Percentiles rank a stretch among this genome's conserved stretches.
Conservation (phyloP, 495 filamentous ascomycete genomes). For the Trypethelium eluteriae region DNA sequence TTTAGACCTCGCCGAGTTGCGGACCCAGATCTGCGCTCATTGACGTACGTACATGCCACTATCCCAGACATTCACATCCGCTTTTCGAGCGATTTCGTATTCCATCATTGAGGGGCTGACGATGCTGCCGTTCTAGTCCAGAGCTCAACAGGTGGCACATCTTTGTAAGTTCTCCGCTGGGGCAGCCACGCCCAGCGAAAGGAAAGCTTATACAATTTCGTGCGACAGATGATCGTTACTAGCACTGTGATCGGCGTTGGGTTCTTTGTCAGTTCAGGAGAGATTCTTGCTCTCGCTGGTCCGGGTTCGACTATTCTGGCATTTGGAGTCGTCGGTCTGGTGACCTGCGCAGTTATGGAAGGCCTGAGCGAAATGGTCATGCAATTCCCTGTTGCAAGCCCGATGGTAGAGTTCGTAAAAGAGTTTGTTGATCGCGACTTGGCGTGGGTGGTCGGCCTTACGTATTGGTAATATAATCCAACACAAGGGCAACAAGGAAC, state of each 20-base stretch:
- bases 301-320: slow-evolving; percentile 31
- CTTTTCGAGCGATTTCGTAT: background rate
- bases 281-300: slow-evolving; percentile 32
- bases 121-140: background rate
- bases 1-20: background rate
- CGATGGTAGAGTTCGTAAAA: slow-evolving; percentile 33
- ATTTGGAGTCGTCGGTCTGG: slow-evolving; percentile 28
- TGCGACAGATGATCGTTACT: slow-evolving; percentile 34
- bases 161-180: background rate
- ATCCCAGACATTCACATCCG: background rate
- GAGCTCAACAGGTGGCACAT: slow-evolving; percentile 10
- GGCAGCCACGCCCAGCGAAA: too few relatives aligned
- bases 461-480: slow-evolving; percentile 14
- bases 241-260: slow-evolving; percentile 34
- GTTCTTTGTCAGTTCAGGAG: slow-evolving; percentile 27
- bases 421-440: slow-evolving; percentile 35
- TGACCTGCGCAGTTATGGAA: slow-evolving; percentile 34
- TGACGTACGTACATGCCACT: background rate
- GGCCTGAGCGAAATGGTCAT: slow-evolving; percentile 35
- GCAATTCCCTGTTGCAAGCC: slow-evolving; percentile 33
- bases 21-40: background rate
- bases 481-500: background rate
- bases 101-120: background rate
- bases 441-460: slow-evolving; percentile 31
- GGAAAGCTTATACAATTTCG: background rate